Conservation (phyloP, 106 monocot species). For the Ottelia alismoides region DNA sequence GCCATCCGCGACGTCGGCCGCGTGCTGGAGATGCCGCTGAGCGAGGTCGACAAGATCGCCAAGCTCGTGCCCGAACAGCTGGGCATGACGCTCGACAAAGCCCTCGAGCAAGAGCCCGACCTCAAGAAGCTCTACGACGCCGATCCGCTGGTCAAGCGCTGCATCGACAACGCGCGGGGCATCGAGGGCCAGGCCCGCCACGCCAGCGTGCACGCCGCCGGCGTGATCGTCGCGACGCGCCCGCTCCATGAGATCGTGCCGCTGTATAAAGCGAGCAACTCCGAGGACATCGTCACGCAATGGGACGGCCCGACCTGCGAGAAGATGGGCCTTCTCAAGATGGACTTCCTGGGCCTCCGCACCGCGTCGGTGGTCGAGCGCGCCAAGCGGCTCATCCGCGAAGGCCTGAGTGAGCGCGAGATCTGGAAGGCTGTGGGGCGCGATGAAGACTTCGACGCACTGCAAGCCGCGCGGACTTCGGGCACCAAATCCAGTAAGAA, state of each 20-base stretch:
- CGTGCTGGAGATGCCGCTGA: too few species aligned
- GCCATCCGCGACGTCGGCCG: too few species aligned
- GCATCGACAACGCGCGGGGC: not conserved
- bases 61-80: too few species aligned
- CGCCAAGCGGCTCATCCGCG: too few species aligned
- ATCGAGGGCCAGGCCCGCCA: not conserved
- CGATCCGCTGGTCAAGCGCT: not conserved
- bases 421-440: too few species aligned
- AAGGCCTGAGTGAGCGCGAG: too few species aligned
- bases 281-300: not conserved
- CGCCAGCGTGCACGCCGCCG: not conserved
- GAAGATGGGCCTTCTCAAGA: not conserved
- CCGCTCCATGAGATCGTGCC: not conserved
- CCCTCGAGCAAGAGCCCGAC: too few species aligned
- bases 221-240: not conserved
- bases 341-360: not conserved
- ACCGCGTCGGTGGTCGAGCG: not conserved
- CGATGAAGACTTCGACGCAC: too few species aligned
- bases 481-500: too few species aligned
- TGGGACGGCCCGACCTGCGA: not conserved
- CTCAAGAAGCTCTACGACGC: not conserved
- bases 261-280: not conserved
- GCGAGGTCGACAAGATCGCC: too few species aligned
- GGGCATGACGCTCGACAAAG: too few species aligned
- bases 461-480: too few species aligned